Conservation (phyloP, 306 rosid species). For the Cicer chorassanicum region DNA sequence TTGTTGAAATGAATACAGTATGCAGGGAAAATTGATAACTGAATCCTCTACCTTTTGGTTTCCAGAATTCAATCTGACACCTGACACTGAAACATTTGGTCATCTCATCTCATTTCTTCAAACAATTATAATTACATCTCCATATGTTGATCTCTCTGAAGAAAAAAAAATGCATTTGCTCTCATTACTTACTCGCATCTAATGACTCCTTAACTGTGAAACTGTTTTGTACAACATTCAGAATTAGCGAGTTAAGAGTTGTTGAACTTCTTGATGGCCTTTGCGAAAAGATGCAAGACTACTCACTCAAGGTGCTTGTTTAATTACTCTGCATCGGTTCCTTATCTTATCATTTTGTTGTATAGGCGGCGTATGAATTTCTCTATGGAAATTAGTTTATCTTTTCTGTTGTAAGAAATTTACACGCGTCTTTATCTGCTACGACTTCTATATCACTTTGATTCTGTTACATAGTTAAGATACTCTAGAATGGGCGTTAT, state of each 20-base stretch:
- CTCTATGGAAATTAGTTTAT: not conserved
- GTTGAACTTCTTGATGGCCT: constrained; percentile 96
- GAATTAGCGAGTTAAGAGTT: constrained; percentile 86
- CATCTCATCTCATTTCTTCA: constrained; percentile 52
- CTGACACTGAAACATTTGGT: constrained; percentile 44
- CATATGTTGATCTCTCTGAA: constrained; percentile 45
- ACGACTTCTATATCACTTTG: constrained; percentile 13
- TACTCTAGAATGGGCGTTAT: constrained; percentile 19
- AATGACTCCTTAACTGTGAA: constrained; percentile 34
- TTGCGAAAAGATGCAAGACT: constrained; percentile 95
- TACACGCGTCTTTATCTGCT: not conserved
- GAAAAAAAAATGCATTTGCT: constrained; percentile 22
- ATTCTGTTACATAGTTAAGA: constrained; percentile 3
- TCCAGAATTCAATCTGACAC: constrained; percentile 49
- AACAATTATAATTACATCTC: constrained; percentile 43
- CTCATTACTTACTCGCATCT: constrained; percentile 33
- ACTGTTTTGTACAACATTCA: constrained; percentile 44
- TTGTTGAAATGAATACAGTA: constrained; percentile 4
- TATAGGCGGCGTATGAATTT: constrained; percentile 1
- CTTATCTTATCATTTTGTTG: constrained; percentile 1
- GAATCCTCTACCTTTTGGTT: constrained; percentile 42
- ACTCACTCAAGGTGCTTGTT: constrained; percentile 70
- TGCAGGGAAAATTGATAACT: constrained; percentile 34
- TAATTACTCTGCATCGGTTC: constrained; percentile 21
- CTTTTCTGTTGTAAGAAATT: not conserved